Evolutionary conservation across 345 rosid species (phyloP), one percentile per base, ranked within the genome.

Genomic region (Heritiera fomes): DNA sequence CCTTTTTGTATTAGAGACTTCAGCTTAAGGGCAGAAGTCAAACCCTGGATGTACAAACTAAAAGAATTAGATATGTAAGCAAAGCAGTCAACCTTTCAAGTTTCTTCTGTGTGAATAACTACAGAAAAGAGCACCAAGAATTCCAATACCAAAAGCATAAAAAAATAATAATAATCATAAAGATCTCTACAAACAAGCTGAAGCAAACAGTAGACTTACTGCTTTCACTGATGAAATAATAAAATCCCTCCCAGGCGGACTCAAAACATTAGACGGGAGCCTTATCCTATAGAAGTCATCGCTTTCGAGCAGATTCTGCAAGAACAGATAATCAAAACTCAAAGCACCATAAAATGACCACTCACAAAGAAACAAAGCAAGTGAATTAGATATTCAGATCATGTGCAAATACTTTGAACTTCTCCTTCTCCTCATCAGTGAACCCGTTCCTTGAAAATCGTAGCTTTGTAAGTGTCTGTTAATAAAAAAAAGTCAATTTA

Each of bases 271-370:
- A 65, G 99, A 94, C 28, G 98, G 98, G 64, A 96, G 82, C 73
- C 98, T 90, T 70, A 96, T 96, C 83, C 89, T 89, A 75, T 96
- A 96, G 81, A 94, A 92, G 79, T 91, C 98, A 84, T 96, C 99
- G 8, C 40, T 93, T 76, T 86, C 82, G 70, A 96, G 76, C 85
- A 96, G 85, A 61, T 85, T 91, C 99, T 96, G 88, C 87, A 82
- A 71, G 45, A 67, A 61, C 53, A 49, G 23, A 56, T 10, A 8
- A 56, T 50, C 52, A 66, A 65, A 52, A 47, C 53, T 8, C 66
- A 86, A 79, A 52, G 41, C 58, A 87, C 20, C 15, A 15, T 4
- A 18, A 18, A 79, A 14, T 45, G 64, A 50, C 61, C 7, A 38
- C 62, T 50, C 10, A 62, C 32, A 17, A 45, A 77, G 40, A 14